Evolutionary conservation across 2,329 filamentous ascomycete genomes (phyloP), one percentile per base, ranked within the genome.

Genomic region (Furcasterigmium furcatum): DNA sequence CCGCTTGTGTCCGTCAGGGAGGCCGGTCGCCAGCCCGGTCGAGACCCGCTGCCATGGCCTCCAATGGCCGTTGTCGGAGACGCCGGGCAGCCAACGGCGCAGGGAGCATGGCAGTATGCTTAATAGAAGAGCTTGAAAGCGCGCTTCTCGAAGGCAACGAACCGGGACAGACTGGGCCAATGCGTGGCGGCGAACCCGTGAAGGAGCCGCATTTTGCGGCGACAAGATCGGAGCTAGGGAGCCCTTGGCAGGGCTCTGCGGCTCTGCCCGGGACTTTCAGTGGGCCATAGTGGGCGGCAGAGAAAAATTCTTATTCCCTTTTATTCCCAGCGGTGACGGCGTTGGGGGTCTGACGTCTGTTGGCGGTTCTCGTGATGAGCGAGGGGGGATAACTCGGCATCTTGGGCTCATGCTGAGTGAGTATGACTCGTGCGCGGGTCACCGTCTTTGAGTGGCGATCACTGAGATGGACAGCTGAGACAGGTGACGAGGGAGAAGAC

Each of bases 341-440:
- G 16, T 40, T 40, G 8, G 36, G 13, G 14, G 38, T 16, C 21
- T 14, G 25, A 25, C 14, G 21, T 36, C 19, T 36, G 34, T 36
- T 16, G n/a, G 9, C 14, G n/a, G 6, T 14, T 36, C 7, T 16
- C 14, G 14, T 36, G n/a, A 12, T 7, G 24, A 27, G 24, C 24
- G n/a, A 27, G 19, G 38, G 38, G 38, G 20, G 38, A 40, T 40
- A 40, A 40, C 38, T 40, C 38, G 38, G 38, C 36, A 38, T 38
- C 20, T 18, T 18, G 22, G 25, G 20, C 9, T 29, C 38, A 40
- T n/a, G n/a, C 13, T 9, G 14, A 4, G 30, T 13, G 34, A 19
- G 16, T 9, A 36, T 36, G 34, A 36, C 34, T 36, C 34, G 34
- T 10, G 16, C 5, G 4, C n/a, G 5, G 16, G 34, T 8, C 6